Evolutionary conservation across 106 monocot genomes (phyloP), one percentile per base, ranked within the genome.

Genomic region (Alisma plantagoaquatica): DNA sequence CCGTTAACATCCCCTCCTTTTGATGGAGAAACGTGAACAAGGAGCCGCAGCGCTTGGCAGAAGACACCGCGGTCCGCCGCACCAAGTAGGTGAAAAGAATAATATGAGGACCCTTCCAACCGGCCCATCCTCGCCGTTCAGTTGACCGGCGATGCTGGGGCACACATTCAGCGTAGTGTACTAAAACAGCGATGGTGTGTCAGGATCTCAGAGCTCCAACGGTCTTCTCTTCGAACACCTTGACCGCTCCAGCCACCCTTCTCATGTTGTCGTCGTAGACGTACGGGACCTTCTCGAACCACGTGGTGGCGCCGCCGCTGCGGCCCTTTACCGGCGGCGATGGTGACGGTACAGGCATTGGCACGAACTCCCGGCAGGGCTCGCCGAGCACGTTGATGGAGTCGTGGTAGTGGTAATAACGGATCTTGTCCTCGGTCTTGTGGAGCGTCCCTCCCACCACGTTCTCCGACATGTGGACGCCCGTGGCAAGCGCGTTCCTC

Each of bases 391-490:
- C 83, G 41, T 87, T 93, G 65, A 87, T 93, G 23, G 93, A 75
- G 66, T 80, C 62, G 54, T 93, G 93, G 67, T 93, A 93, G 48
- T 93, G 93, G 62, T 87, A 94, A 75, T 94, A 94, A 15, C 93
- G 61, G 61, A 94, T 83, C 70, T 77, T 56, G 26, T 62, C 69
- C 54, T 94, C 93, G 0, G 93, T 87, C 51, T 87, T 79, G 83
- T 94, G 93, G 1, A 80, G 80, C 23, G 87, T 87, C 41, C 65
- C 77, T 3, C 93, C 93, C 2, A 80, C 51, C 24, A 94, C 64
- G 49, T 94, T 94, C 72, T 94, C 61, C 1, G 93, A 94, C 93
- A 94, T 94, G 77, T 94, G 93, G 11, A 94, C 83, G 0, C 93
- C 93, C 0, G 93, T 75, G 16, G 93, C 93, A 46, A 61, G 87